Evolutionary conservation across 1,139 yeast genomes (phyloP), one percentile per base, ranked within the genome.

Genomic region (Candida sp.): DNA sequence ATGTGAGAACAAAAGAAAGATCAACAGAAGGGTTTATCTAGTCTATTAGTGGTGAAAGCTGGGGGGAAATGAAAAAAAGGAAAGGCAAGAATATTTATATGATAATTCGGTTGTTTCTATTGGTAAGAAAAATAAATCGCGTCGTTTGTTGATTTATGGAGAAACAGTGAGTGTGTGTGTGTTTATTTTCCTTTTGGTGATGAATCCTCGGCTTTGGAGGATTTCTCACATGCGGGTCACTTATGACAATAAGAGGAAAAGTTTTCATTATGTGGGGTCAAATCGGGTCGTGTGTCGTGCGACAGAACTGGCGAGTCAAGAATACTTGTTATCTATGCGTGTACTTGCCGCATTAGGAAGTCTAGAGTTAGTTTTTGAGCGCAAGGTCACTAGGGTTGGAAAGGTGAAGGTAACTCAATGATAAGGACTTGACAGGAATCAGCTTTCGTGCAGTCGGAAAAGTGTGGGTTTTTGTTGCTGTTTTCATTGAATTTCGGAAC

Each of bases 151-250:
- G 3, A 3, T 33, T 12, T 34, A 17, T 17, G 17, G 17, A 17
- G 17, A 17, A 17, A 17, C 17, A 17, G 17, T 17, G 17, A 17
- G 17, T 17, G 12, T 12, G 9, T 28, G 31, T 9, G 37, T 33
- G n/a, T 33, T 33, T 7, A 33, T 38, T 23, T 34, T 5, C 9
- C 22, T 2, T 1, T 22, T 25, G 26, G 9, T 38, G 23, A 25
- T 7, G 6, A 38, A 7, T 25, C 41, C 41, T 38, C 41, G 41
- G 41, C 30, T 38, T 25, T 25, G 30, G 5, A 3, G n/a, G 12
- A 38, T 38, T 38, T 38, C 41, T 38, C 41, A 38, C 41, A 38
- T 38, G 41, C 41, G 41, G 41, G 28, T 25, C 25, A 37, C 35
- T 9, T 9, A 11, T 3, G 9, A 11, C 23, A 37, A 5, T 23